phyloP scores from a whole-genome alignment of 2,329 filamentous ascomycete genomes.

The Domatiomyces globalis region DNA sequence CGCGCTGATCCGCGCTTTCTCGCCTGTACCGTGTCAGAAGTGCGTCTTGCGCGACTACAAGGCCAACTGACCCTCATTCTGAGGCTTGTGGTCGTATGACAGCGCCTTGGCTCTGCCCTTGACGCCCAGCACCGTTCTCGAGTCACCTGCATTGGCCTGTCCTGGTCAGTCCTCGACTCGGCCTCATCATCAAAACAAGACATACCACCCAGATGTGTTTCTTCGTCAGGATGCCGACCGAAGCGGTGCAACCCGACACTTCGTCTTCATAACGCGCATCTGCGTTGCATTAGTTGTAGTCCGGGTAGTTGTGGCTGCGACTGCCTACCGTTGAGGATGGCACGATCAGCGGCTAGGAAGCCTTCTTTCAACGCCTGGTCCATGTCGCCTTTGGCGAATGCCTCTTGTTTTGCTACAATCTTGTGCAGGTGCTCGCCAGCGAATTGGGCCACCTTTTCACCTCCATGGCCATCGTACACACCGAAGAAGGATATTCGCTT shows the following conservation, averaged over 20 bases:
- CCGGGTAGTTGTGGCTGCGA: background rate
- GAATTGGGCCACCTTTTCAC: conserved; percentile 89
- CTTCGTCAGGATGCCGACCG: conserved; percentile 73
- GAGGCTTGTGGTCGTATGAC: conserved; percentile 98
- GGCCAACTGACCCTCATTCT: conserved; percentile 65
- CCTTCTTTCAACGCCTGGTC: conserved; percentile 95
- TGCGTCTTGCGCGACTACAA: background rate
- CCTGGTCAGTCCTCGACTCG: conserved; percentile 18
- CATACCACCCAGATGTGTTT: conserved; percentile 92
- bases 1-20: conserved; percentile 90
- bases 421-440: conserved; percentile 84
- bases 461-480: conserved; percentile 94
- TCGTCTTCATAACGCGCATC: conserved; percentile 96
- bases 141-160: conserved; percentile 94
- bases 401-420: conserved; percentile 87
- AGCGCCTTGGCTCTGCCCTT: conserved; percentile 95
- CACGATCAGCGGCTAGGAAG: conserved; percentile 88
- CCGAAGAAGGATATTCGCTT: conserved; percentile 87
- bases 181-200: conserved; percentile 4
- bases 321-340: conserved; percentile 74
- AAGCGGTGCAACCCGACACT: conserved; percentile 93
- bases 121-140: conserved; percentile 83
- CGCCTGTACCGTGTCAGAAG: conserved; percentile 42
- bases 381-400: conserved; percentile 80
- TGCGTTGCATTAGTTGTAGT: conserved; percentile 29